Conservation (phyloP, 768 basidiomycete genomes). For the Crepidotus variabilis region DNA sequence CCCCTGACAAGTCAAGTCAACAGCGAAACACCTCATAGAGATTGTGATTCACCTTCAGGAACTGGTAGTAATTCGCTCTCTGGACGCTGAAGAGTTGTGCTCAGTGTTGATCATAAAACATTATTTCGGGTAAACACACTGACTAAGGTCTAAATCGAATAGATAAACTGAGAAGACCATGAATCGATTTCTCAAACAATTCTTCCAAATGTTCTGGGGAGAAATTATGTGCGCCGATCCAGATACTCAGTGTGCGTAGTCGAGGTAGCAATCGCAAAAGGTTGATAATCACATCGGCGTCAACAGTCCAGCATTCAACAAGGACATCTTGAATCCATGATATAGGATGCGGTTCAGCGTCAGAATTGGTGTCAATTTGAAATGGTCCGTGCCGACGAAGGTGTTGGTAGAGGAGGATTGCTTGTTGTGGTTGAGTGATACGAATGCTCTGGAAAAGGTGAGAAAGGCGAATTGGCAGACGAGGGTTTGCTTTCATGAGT, state of each 20-base stretch:
- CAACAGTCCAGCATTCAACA: conserved; percentile 63
- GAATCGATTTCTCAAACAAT: conserved; percentile 46
- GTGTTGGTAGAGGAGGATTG: conserved; percentile 52
- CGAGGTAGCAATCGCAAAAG: conserved; percentile 55
- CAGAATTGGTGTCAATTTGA: background rate
- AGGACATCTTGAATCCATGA: conserved; percentile 45
- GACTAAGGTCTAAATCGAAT: conserved; percentile 84
- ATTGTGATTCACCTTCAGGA: conserved; percentile 53
- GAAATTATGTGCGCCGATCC: conserved; percentile 74
- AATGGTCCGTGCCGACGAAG: conserved; percentile 31
- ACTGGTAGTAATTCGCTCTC: conserved; percentile 76
- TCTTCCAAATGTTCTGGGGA: conserved; percentile 79
- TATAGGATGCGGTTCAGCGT: conserved; percentile 15
- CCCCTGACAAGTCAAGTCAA: conserved; percentile 40
- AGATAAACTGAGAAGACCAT: conserved; percentile 46
- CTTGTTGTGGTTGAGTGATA: conserved; percentile 47
- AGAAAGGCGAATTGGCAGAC: conserved; percentile 48
- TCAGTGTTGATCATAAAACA: conserved; percentile 2
- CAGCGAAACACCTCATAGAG: background rate
- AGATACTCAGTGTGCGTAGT: conserved; percentile 49
- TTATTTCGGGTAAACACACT: conserved; percentile 22
- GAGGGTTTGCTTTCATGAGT: conserved; percentile 61
- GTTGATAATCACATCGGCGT: conserved; percentile 73
- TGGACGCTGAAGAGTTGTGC: conserved; percentile 44
- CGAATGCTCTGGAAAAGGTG: conserved; percentile 58